phyloP scores from a whole-genome alignment of 1,139 yeast species.

The Yamadazyma atlantica region DNA sequence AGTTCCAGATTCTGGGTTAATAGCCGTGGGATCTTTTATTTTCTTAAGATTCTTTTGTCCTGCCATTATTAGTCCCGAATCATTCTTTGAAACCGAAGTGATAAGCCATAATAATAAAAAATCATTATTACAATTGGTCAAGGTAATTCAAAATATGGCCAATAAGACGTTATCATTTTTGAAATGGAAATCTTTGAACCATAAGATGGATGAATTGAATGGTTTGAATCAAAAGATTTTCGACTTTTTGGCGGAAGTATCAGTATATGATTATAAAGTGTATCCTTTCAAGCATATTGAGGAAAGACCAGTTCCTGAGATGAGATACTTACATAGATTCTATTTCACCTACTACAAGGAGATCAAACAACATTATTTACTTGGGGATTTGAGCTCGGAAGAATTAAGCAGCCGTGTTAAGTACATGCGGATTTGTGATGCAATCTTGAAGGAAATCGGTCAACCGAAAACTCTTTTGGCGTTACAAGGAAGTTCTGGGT shows the following conservation, averaged over 20 bases:
- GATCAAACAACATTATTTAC: slow-evolving; percentile 44
- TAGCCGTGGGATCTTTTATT: slow-evolving; percentile 86
- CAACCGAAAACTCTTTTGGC: slow-evolving; percentile 45
- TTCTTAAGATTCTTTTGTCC: slow-evolving; percentile 88
- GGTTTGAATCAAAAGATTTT: slow-evolving; percentile 47
- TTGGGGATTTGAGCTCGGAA: slow-evolving; percentile 12
- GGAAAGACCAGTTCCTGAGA: slow-evolving; percentile 43
- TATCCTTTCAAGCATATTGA: slow-evolving; percentile 30
- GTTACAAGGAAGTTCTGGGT: slow-evolving; percentile 31
- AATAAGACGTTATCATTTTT: slow-evolving; percentile 65
- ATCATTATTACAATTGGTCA: slow-evolving; percentile 77
- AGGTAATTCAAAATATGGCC: slow-evolving; percentile 83
- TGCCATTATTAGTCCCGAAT: slow-evolving; percentile 86
- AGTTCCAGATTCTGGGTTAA: slow-evolving; percentile 65
- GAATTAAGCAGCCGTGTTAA: slow-evolving; percentile 18
- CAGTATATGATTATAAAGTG: slow-evolving; percentile 14
- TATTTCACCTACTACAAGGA: slow-evolving; percentile 60
- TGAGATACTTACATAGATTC: slow-evolving; percentile 62
- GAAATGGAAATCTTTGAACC: slow-evolving; percentile 57
- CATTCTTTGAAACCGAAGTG: slow-evolving; percentile 50
- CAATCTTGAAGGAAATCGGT: slow-evolving; percentile 31
- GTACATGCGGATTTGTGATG: slow-evolving; percentile 29
- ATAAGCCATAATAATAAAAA: slow-evolving; percentile 57
- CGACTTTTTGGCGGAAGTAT: slow-evolving; percentile 39
- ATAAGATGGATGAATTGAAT: slow-evolving; percentile 42